Evolutionary conservation across 306 rosid species (phyloP), one percentile per base, ranked within the genome.

Genomic region (Dryas alaskensis): DNA sequence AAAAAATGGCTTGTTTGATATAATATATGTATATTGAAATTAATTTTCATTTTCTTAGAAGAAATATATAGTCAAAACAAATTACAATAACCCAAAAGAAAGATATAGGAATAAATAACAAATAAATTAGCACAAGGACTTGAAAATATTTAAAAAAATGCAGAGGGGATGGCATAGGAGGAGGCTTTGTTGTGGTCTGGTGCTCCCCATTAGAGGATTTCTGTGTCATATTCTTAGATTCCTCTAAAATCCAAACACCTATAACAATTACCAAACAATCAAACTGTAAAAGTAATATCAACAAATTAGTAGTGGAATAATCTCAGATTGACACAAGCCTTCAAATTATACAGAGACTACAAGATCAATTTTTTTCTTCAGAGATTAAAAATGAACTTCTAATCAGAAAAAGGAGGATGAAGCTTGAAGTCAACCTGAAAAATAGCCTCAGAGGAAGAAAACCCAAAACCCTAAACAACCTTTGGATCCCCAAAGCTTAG

Each of bases 111-210:
- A 2, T 45, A 49, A 11, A 14, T 13, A 58, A 11, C 6, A 39
- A 40, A 60, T 53, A 42, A 78, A 14, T 3, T 17, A 46, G 61
- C 46, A 22, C 4, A 57, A 4, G 59, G 61, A 93, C 98, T 93
- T 90, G 93, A 70, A 72, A 89, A 87, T 87, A 93, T 69, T 93
- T 93, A 76, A 97, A 88, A 72, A 83, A 87, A 57, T 97, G 93
- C 87, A 90, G 51, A 42, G 98, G 97, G 73, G 98, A 93, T 57
- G 98, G 98, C 81, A 63, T 17, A 27, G 97, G 97, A 55, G 98
- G 98, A 69, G 80, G 78, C 82, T 91, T 93, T 40, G 83, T 4
- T 43, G 87, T 27, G 72, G 77, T 57, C 71, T 67, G 60, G 48
- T 75, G 74, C 52, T 76, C 85, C 66, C 87, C 97, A 81, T 93